A percentile compares a stretch with the other conserved stretches of the same genome.
Conservation (phyloP, 2,329 filamentous ascomycete species). For the Emmonsiellopsis sp. region DNA sequence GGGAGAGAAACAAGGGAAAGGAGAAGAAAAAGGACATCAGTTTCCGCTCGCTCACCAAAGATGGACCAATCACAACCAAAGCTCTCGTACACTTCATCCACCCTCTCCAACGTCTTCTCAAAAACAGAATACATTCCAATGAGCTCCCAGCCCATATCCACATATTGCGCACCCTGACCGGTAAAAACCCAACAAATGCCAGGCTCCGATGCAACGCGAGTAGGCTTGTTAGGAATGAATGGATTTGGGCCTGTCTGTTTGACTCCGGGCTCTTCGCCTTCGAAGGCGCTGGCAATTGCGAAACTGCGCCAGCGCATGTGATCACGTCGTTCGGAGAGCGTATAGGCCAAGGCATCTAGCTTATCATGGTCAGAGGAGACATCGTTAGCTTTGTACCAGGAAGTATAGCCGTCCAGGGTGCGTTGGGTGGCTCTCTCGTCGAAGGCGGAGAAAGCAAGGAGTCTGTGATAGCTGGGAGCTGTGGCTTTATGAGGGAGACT, state of each 20-base stretch:
- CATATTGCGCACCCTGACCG: slow-evolving; percentile 15
- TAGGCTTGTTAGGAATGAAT: not conserved
- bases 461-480: not conserved
- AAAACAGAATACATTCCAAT: not conserved
- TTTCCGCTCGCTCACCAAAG: not conserved
- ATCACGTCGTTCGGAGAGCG: slow-evolving; percentile 7
- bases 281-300: slow-evolving; percentile 2
- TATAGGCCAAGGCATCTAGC: slow-evolving; percentile 8
- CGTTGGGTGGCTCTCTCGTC: not conserved
- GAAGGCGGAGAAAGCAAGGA: slow-evolving; percentile 1
- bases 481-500: not conserved
- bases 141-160: slow-evolving; percentile 14
- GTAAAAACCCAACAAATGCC: slow-evolving; percentile 11
- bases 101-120: not conserved
- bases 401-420: not conserved
- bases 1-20: not conserved
- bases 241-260: not conserved
- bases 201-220: not conserved
- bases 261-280: not conserved
- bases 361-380: not conserved
- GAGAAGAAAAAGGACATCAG: not conserved
- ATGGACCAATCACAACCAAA: slow-evolving; percentile 1
- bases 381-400: not conserved
- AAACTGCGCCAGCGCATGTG: slow-evolving; percentile 4
- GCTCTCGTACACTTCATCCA: not conserved